These are phyloP conservation scores for Cryptococcus sp. DNA, from an alignment of 1,284 basidiomycete species.

Conservation along the genomic window DNA sequence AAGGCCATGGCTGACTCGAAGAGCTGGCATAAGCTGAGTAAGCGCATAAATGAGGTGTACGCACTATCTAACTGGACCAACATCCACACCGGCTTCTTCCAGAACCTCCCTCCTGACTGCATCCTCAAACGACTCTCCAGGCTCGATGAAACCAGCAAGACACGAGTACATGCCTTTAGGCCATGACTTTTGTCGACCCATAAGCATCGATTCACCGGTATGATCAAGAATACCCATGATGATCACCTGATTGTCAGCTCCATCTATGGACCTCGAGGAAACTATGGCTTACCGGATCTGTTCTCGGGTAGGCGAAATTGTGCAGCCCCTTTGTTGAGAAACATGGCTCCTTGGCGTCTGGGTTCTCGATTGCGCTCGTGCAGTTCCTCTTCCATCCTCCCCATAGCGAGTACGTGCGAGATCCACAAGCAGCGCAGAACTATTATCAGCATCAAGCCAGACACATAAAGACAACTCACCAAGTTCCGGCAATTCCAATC, in stretches of 20 bases:
- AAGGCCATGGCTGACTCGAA: constrained; percentile 58
- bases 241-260: constrained; percentile 56
- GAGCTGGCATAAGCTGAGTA: constrained; percentile 22
- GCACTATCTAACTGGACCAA: constrained; percentile 80
- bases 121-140: constrained; percentile 92
- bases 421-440: constrained; percentile 87
- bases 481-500: constrained; percentile 88
- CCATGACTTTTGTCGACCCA: constrained; percentile 66
- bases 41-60: constrained; percentile 11
- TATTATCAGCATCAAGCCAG: constrained; percentile 32
- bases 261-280: not conserved
- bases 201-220: constrained; percentile 71
- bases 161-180: constrained; percentile 66
- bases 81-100: constrained; percentile 88
- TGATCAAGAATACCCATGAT: constrained; percentile 84
- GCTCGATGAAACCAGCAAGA: constrained; percentile 85
- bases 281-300: constrained; percentile 56
- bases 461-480: constrained; percentile 45
- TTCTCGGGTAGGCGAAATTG: constrained; percentile 83
- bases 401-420: constrained; percentile 80
- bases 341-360: constrained; percentile 32
- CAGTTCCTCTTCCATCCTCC: constrained; percentile 93
- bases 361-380: constrained; percentile 53
- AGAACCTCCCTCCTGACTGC: constrained; percentile 87
- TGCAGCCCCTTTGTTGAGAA: constrained; percentile 68